Evolutionary conservation across 768 basidiomycete genomes (phyloP), one percentile per base, ranked within the genome.

Genomic region (Collybiopsis confluens): DNA sequence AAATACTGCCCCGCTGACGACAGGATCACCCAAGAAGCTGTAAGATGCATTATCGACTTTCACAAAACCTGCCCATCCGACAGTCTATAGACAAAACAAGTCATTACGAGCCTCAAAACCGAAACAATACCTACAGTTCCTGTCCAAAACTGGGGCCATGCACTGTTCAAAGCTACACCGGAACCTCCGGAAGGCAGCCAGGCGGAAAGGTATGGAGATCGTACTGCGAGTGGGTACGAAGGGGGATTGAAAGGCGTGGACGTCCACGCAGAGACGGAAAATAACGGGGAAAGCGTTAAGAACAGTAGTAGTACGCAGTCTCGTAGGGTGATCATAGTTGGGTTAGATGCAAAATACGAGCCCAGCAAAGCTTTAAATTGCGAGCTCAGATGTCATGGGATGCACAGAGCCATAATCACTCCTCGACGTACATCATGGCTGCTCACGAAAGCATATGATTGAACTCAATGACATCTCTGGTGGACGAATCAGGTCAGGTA

Each of bases 111-210:
- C n/a, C 8, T 20, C 18, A 9, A 9, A 20, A 9, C 10, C 16
- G 28, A 20, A 8, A 3, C 45, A 16, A 15, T 16, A 59, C 70
- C 18, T 59, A 78, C 77, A 35, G 64, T 61, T 24, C 75, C 74
- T 21, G 74, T 76, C 79, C 80, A 82, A 54, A 81, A 79, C 20
- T 60, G 63, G 1, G 80, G 72, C 77, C 77, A 79, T n/a, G 10
- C 50, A 24, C 35, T 20, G 43, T 56, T 52, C 30, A 51, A 45
- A n/a, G 49, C 55, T 11, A 33, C 36, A 8, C 55, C 42, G 13
- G 30, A 33, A 2, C 28, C 40, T 26, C 41, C 40, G n/a, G 38
- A 42, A 52, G 48, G 30, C 11, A 52, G 40, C 55, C 49, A 56
- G 11, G 41, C 30, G 13, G 55, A 56, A 23, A 56, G 42, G 27